phyloP scores from a whole-genome alignment of 2,329 filamentous ascomycete genomes.

The Cladophialophora psammophila region DNA sequence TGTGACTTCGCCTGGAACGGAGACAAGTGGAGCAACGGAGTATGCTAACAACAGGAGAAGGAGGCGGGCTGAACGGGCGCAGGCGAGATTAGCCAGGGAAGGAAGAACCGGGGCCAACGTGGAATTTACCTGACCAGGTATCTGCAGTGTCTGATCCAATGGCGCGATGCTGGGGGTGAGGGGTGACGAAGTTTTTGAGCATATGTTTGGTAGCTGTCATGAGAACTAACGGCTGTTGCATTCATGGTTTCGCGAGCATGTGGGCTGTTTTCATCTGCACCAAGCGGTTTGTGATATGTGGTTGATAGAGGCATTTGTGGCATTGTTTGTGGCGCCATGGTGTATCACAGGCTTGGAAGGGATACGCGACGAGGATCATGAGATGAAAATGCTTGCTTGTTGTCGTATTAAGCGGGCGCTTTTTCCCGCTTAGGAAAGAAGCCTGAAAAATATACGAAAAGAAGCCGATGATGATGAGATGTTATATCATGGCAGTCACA shows the following conservation, averaged over 20 bases:
- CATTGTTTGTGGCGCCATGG: background rate
- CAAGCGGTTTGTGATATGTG: background rate
- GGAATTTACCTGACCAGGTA: conserved; percentile 36
- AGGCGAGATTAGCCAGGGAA: conserved; percentile 55
- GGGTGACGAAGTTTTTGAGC: background rate
- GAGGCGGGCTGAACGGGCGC: conserved; percentile 61
- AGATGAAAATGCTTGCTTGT: background rate
- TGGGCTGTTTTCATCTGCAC: background rate
- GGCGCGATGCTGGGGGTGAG: background rate
- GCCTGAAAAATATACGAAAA: no score
- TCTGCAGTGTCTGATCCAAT: background rate
- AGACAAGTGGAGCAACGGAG: conserved; percentile 53
- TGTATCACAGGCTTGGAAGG: background rate
- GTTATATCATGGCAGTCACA: no score
- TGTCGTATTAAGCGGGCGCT: no score
- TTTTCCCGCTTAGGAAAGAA: no score
- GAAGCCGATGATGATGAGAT: no score
- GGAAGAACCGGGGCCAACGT: conserved; percentile 42
- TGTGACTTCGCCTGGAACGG: conserved; percentile 55
- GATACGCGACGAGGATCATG: background rate
- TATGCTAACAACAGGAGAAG: conserved; percentile 63
- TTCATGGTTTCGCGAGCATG: background rate
- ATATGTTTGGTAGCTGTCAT: background rate
- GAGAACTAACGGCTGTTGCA: background rate
- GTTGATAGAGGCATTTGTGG: background rate